Evolutionary conservation across 257 asterid genomes (phyloP), one percentile per base, ranked within the genome.

Genomic region (Nicotiana sylvestris): DNA sequence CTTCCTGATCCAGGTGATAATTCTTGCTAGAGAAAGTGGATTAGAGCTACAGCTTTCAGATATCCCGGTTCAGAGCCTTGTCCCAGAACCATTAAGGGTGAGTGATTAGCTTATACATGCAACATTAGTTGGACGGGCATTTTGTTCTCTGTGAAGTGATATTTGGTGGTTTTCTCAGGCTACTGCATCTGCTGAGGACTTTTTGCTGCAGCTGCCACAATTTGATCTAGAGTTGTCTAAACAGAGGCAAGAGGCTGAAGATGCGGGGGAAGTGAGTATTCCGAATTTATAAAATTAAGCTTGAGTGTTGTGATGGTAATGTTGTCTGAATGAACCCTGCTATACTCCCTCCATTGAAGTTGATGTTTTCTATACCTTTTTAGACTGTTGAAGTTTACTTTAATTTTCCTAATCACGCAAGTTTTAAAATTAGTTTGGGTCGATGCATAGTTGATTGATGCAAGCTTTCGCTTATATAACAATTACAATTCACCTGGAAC

Each of bases 11-110:
- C 93, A 96, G 99, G 98, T 96, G 83, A 94, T 93, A 84, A 94
- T 96, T 89, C 98, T 96, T 79, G 99, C 99, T 46, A 89, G 99
- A 86, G 99, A 96, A 86, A 88, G 91, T 58, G 97, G 98, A 81
- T 70, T 96, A 86, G 89, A 89, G 89, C 92, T 96, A 84, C 98
- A 96, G 86, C 87, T 93, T 80, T 88, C 98, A 18, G 94, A 96
- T 88, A 91, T 96, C 82, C 95, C 95, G 11, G 87, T 96, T 65
- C 90, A 90, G 90, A 96, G 91, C 86, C 88, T 94, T 69, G 99
- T 96, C 66, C 99, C 99, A 2, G 95, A 91, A 77, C 94, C 90
- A 78, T 81, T 96, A 81, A 94, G 90, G 95, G 98, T 86, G 77
- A 81, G 91, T 55, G 64, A 81, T 46, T 61, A 56, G 55, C 57